phyloP scores from a whole-genome alignment of 2,329 filamentous ascomycete genomes.

The Xylaria sp. region DNA sequence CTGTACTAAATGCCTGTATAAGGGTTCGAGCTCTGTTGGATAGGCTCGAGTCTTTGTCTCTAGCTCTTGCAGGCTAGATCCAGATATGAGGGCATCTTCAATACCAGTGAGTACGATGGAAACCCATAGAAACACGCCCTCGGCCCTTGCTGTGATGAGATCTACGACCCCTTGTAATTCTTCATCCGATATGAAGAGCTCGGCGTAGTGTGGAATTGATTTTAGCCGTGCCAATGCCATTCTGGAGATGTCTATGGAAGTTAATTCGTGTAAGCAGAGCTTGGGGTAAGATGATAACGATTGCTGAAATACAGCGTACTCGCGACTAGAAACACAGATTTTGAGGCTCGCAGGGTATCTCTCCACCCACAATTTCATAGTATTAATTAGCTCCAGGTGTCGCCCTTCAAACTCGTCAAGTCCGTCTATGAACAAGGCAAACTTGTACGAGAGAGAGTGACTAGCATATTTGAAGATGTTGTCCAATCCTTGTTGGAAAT shows the following conservation, averaged over 20 bases:
- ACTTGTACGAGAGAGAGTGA: slow-evolving; percentile 16
- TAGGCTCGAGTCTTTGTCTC: slow-evolving; percentile 25
- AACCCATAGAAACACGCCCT: slow-evolving; percentile 44
- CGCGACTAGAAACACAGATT: slow-evolving; percentile 42
- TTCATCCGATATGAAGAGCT: not conserved
- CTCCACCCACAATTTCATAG: slow-evolving; percentile 33
- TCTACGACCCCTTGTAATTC: slow-evolving; percentile 14
- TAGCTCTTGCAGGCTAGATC: slow-evolving; percentile 30
- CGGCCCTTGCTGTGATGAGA: slow-evolving; percentile 27
- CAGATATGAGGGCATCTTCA: slow-evolving; percentile 34
- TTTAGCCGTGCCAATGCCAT: slow-evolving; percentile 26
- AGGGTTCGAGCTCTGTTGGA: slow-evolving; percentile 36
- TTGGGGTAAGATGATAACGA: slow-evolving; percentile 28
- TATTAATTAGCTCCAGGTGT: slow-evolving; percentile 30
- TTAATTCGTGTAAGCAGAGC: slow-evolving; percentile 38
- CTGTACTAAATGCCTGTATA: slow-evolving; percentile 15
- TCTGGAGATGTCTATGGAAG: slow-evolving; percentile 30
- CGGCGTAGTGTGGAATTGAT: slow-evolving; percentile 12
- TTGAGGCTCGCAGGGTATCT: slow-evolving; percentile 29
- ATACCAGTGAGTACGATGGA: slow-evolving; percentile 35
- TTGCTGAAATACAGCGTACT: slow-evolving; percentile 37
- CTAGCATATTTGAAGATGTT: slow-evolving; percentile 5
- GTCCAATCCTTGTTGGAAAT: slow-evolving; percentile 29
- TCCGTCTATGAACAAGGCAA: slow-evolving; percentile 39
- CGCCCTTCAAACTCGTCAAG: slow-evolving; percentile 41